phyloP scores from a whole-genome alignment of 768 basidiomycete genomes.

The Lanmaoa rubissima region DNA sequence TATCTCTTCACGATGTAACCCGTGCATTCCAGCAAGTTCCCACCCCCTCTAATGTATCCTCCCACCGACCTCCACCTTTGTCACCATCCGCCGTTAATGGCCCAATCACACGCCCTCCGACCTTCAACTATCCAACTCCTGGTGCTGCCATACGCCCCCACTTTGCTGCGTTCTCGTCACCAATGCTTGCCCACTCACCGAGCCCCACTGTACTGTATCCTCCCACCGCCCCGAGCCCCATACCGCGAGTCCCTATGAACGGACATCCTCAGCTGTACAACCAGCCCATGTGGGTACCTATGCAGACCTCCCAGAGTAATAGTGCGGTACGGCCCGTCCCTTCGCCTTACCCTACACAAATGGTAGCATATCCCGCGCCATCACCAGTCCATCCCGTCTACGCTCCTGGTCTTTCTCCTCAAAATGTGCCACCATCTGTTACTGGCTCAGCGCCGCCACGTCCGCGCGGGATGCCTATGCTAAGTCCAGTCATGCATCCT shows the following conservation, averaged over 20 bases:
- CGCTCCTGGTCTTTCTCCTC: constrained; percentile 38
- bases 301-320: constrained; percentile 44
- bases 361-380: constrained; percentile 65
- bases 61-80: constrained; percentile 46
- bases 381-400: constrained; percentile 49
- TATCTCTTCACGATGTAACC: constrained; percentile 80
- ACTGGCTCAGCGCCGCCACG: constrained; percentile 36
- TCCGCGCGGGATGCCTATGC: constrained; percentile 54
- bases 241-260: constrained; percentile 62
- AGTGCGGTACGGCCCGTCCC: constrained; percentile 53
- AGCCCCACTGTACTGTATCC: constrained; percentile 67
- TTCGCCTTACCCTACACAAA: constrained; percentile 63
- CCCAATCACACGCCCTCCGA: constrained; percentile 26
- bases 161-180: constrained; percentile 61
- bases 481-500: constrained; percentile 73
- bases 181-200: constrained; percentile 73
- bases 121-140: constrained; percentile 35
- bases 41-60: constrained; percentile 47
- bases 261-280: constrained; percentile 60
- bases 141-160: constrained; percentile 50
- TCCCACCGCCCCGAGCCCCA: constrained; percentile 59
- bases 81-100: constrained; percentile 47
- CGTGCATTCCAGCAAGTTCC: constrained; percentile 88
- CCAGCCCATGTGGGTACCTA: constrained; percentile 65
- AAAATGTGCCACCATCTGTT: constrained; percentile 33